These are phyloP conservation scores for Suillus tomentosus DNA, from an alignment of 768 basidiomycete species.

Conservation along the genomic window DNA sequence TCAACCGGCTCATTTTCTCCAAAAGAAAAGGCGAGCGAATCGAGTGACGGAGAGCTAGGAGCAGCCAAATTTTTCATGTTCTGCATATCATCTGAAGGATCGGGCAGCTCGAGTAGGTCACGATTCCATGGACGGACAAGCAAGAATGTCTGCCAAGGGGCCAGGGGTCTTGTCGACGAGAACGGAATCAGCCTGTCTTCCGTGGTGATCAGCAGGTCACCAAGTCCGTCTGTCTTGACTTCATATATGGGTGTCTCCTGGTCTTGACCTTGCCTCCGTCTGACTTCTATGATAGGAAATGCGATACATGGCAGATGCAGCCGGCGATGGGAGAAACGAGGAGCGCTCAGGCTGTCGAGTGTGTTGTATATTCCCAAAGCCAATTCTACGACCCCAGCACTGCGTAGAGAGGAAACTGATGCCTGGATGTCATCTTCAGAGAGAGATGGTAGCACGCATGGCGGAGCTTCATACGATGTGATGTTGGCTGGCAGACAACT, in stretches of 20 bases:
- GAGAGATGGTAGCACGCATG: neutral
- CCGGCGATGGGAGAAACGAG: neutral
- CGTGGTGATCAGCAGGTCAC: too few relatives aligned
- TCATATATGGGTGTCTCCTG: neutral
- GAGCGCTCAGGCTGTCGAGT: neutral
- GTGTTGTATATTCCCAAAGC: neutral
- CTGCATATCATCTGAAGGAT: neutral
- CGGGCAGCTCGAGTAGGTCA: neutral
- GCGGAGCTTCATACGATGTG: neutral
- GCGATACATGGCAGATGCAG: neutral
- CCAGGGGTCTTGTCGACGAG: neutral
- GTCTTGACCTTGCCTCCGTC: neutral
- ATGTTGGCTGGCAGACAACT: neutral
- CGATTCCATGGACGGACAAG: slow-evolving; percentile 1
- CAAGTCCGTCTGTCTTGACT: neutral
- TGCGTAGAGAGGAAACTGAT: neutral
- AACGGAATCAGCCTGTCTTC: neutral
- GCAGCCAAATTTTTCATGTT: neutral
- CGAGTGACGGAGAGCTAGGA: too few relatives aligned
- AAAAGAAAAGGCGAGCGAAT: neutral
- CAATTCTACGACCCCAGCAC: neutral
- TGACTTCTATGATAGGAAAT: neutral
- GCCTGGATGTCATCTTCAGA: neutral
- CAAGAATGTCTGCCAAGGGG: neutral
- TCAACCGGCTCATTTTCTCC: neutral